A percentile compares a stretch with the other conserved stretches of the same genome.
phyloP scores from a whole-genome alignment of 768 basidiomycete species.

The Sutorius australiensis region DNA sequence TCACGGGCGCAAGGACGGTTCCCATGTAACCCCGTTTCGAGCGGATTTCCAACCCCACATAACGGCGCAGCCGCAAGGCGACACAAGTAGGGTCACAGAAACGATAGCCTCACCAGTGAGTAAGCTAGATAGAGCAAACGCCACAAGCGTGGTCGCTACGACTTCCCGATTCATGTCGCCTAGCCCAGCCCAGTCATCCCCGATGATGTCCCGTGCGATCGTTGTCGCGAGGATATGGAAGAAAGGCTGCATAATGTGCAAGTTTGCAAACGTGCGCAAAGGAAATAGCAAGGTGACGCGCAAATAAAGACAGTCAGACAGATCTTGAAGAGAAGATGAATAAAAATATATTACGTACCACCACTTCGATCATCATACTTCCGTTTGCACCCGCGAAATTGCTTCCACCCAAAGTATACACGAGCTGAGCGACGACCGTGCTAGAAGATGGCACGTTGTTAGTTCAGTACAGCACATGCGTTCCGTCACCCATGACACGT shows the following conservation, averaged over 20 bases:
- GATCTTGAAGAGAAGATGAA: background rate
- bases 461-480: background rate
- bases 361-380: conserved; percentile 99
- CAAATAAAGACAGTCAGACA: background rate
- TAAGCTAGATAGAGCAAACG: conserved; percentile 82
- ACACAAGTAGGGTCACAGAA: background rate
- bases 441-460: conserved; percentile 31
- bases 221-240: conserved; percentile 86
- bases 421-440: conserved; percentile 75
- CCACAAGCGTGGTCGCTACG: conserved; percentile 88
- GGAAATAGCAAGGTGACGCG: background rate
- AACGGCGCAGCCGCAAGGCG: background rate
- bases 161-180: conserved; percentile 65
- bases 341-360: conserved; percentile 48
- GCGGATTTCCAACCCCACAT: background rate
- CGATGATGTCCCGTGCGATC: conserved; percentile 60
- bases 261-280: background rate
- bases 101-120: conserved; percentile 63
- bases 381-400: conserved; percentile 88
- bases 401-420: conserved; percentile 83
- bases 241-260: conserved; percentile 61
- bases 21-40: background rate
- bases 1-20: background rate
- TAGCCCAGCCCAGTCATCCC: conserved; percentile 30
- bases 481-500: background rate